Conservation (phyloP, 2,329 filamentous ascomycete species). For the Elsinoe ampelina region DNA sequence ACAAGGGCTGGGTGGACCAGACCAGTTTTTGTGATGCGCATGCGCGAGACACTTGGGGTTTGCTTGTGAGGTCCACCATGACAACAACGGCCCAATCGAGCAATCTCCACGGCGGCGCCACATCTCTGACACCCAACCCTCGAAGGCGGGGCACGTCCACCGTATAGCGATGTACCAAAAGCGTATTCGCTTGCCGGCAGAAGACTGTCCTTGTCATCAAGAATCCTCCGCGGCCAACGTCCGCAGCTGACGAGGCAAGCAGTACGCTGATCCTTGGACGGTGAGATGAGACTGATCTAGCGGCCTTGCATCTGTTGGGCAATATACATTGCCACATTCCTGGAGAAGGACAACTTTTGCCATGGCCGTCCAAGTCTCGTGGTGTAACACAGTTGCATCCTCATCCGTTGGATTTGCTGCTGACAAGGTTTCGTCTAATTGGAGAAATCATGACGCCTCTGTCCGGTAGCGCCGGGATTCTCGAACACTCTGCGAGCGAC, state of each 20-base stretch:
- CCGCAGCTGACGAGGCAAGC: neutral
- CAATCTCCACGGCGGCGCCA: conserved; percentile 8
- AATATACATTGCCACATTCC: neutral
- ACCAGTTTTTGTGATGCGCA: neutral
- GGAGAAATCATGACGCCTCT: neutral
- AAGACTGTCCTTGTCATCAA: neutral
- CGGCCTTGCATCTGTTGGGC: neutral
- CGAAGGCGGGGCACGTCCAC: neutral
- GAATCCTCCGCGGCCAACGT: neutral
- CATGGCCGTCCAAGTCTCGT: neutral
- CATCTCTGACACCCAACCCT: conserved; percentile 6
- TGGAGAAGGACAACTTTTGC: neutral
- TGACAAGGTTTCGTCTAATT: conserved; percentile 8
- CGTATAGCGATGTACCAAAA: neutral
- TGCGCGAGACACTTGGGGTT: neutral
- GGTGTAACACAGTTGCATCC: neutral
- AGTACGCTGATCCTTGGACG: neutral
- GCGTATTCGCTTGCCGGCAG: neutral
- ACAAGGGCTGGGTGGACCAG: conserved; percentile 4
- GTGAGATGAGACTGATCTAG: neutral
- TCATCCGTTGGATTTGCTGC: neutral
- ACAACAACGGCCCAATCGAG: neutral
- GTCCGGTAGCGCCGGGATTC: conserved; percentile 8
- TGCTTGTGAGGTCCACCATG: neutral
- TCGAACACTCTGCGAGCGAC: conserved; percentile 1